phyloP scores from a whole-genome alignment of 2,329 filamentous ascomycete species.

The Cercospora zeina region DNA sequence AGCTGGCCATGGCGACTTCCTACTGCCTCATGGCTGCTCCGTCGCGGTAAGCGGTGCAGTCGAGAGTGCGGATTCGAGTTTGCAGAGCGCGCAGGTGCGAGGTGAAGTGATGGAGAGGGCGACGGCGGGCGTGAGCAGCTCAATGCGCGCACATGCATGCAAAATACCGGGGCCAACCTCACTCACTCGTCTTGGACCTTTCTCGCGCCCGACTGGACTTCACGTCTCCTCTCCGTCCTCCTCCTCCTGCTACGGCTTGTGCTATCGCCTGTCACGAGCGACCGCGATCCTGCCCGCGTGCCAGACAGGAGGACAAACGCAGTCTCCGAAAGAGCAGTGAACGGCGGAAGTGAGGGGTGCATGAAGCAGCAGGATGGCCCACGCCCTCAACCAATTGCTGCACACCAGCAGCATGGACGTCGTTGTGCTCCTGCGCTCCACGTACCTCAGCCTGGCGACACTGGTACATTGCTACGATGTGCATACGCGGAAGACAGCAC shows the following conservation, averaged over 20 bases:
- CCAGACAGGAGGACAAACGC: not conserved
- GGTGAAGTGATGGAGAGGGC: not conserved
- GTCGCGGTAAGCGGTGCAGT: not conserved
- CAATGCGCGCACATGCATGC: not conserved
- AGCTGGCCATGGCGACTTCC: constrained; percentile 30
- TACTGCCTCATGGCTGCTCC: not conserved
- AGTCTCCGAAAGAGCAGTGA: not conserved
- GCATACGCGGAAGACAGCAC: not conserved
- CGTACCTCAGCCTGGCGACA: constrained; percentile 27
- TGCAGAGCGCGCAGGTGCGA: not conserved
- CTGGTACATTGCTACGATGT: constrained; percentile 25
- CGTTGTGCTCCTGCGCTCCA: constrained; percentile 23
- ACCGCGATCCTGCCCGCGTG: not conserved
- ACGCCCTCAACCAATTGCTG: constrained; percentile 5
- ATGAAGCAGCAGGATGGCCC: constrained; percentile 7
- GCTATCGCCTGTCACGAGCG: not conserved
- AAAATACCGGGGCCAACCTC: not conserved
- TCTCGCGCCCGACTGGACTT: not conserved
- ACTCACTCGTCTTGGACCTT: not conserved
- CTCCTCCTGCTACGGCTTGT: not conserved
- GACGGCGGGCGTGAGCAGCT: not conserved
- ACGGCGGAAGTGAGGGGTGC: constrained; percentile 9
- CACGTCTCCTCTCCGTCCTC: not conserved
- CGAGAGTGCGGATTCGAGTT: not conserved
- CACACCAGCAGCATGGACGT: constrained; percentile 16